Evolutionary conservation across 164 flowering plant genomes (phyloP).

Genomic region (Vitis cinerea): DNA sequence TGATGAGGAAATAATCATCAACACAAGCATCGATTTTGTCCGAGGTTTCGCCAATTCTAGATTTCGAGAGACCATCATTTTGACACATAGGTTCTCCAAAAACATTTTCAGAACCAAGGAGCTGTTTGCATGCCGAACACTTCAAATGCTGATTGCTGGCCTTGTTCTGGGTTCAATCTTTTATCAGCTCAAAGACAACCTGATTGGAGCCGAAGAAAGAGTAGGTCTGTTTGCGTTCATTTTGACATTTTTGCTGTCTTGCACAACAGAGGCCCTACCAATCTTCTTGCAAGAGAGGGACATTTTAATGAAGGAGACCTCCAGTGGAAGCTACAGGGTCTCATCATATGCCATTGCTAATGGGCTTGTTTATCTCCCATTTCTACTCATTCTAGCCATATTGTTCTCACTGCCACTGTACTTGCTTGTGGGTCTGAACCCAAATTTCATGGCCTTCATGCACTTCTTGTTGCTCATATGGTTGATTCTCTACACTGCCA

Average conservation of each 20-base stretch:
- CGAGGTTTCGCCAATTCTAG: constrained; percentile 61
- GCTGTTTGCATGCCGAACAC: constrained; percentile 68
- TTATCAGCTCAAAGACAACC: constrained; percentile 51
- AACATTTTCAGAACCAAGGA: constrained; percentile 73
- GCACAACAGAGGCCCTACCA: constrained; percentile 88
- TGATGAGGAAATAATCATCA: constrained; percentile 36
- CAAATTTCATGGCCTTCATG: constrained; percentile 46
- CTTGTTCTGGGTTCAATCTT: constrained; percentile 82
- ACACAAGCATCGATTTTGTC: constrained; percentile 16
- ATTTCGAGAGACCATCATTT: constrained; percentile 53
- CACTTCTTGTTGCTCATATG: constrained; percentile 72
- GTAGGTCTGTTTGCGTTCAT: constrained; percentile 91
- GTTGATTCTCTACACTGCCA: constrained; percentile 85
- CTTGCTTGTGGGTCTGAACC: constrained; percentile 86
- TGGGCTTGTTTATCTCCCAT: constrained; percentile 81
- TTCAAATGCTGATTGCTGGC: constrained; percentile 79
- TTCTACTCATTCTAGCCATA: constrained; percentile 66
- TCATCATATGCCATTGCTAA: constrained; percentile 92
- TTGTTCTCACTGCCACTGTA: constrained; percentile 73
- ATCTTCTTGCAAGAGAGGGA: constrained; percentile 91
- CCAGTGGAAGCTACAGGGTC: constrained; percentile 84
- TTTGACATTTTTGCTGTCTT: constrained; percentile 72
- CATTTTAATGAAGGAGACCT: constrained; percentile 86
- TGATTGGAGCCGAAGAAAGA: constrained; percentile 60
- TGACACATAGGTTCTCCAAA: constrained; percentile 73